phyloP scores from a whole-genome alignment of 2,329 filamentous ascomycete genomes.

The Nectriaceae sp. region DNA sequence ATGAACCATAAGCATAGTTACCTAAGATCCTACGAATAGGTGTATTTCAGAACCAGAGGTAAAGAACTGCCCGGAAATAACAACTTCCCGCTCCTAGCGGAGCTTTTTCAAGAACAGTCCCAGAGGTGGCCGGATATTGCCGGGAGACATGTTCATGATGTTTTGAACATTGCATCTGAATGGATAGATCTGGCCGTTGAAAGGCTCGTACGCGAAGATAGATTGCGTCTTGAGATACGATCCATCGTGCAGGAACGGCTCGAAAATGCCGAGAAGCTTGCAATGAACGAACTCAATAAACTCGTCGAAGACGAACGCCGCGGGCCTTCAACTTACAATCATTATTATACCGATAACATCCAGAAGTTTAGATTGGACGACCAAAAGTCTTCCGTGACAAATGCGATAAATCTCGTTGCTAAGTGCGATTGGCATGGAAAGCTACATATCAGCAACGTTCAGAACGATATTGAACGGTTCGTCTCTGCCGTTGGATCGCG shows the following conservation, averaged over 20 bases:
- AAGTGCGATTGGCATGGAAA: conserved; percentile 5
- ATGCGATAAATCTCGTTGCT: conserved; percentile 2
- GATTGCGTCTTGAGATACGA: conserved; percentile 1
- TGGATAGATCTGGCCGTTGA: conserved; percentile 3
- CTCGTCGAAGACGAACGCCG: conserved; percentile 11
- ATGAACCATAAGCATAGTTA: no score
- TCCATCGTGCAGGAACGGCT: conserved; percentile 9
- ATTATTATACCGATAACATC: conserved; percentile 16
- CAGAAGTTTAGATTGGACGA: conserved; percentile 10
- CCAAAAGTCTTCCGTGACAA: conserved; percentile 8
- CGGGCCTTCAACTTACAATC: conserved; percentile 20
- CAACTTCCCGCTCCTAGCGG: conserved; percentile 13
- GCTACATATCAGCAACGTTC: conserved; percentile 7
- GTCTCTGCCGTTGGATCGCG: conserved; percentile 6
- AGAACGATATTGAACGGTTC: conserved; percentile 8
- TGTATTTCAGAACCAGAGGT: conserved; percentile 10
- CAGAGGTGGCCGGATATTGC: conserved; percentile 12
- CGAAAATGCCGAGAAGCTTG: conserved; percentile 2
- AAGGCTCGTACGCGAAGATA: conserved; percentile 5
- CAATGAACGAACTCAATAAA: conserved; percentile 10
- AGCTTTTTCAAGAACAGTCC: conserved; percentile 20
- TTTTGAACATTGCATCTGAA: conserved; percentile 4
- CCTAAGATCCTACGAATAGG: no score
- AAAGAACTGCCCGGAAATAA: conserved; percentile 20
- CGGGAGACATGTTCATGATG: conserved; percentile 8